Conservation (phyloP, 129 eudicot species). For the Smallanthus sonchifolius region DNA sequence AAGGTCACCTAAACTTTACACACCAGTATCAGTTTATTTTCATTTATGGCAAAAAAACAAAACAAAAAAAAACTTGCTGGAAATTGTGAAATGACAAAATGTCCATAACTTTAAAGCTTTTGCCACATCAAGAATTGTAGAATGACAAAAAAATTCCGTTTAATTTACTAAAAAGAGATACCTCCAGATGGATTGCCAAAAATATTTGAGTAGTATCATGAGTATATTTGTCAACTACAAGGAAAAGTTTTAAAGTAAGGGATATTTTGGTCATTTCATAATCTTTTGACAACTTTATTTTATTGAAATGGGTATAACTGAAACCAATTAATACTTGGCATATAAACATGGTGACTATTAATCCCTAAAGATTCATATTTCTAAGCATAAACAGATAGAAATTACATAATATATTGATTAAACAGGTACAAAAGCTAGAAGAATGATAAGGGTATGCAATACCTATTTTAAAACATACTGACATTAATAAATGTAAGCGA, state of each 20-base stretch:
- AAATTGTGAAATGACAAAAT: not conserved
- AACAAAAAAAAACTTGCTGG: not conserved
- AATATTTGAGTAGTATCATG: not conserved
- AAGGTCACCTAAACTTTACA: not conserved
- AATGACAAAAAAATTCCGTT: not conserved
- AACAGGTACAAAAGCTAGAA: not conserved
- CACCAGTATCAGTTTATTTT: not conserved
- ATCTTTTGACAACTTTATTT: too few relatives aligned
- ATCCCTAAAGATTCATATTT: not conserved
- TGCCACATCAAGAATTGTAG: not conserved
- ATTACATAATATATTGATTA: not conserved
- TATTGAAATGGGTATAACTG: not conserved
- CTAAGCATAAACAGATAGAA: not conserved
- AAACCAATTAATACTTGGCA: not conserved
- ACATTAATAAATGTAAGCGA: not conserved
- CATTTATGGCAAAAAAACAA: not conserved
- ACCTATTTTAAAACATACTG: not conserved
- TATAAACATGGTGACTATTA: not conserved
- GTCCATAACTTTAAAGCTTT: not conserved
- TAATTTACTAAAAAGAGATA: not conserved
- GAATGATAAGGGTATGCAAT: not conserved
- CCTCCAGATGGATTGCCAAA: not conserved
- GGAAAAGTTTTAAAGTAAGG: not conserved
- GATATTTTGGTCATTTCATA: not conserved
- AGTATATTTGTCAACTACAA: not conserved